phyloP scores from a whole-genome alignment of 2,329 filamentous ascomycete species.

The Beauveria varroae region DNA sequence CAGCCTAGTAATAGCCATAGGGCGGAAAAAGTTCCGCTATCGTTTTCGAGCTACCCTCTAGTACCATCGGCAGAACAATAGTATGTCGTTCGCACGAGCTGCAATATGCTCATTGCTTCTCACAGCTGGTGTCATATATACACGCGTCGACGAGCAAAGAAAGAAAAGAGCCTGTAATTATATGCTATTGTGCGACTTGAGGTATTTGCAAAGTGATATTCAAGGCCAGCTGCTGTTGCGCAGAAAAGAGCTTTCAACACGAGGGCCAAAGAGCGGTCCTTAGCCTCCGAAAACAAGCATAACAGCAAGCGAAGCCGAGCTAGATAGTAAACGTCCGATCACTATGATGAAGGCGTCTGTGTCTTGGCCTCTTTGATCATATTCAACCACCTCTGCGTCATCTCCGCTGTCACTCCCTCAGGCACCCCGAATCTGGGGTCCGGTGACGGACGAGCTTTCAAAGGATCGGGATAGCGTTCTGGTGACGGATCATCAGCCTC shows the following conservation, averaged over 20 bases:
- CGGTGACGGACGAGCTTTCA: slow-evolving; percentile 29
- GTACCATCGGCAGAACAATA: no score
- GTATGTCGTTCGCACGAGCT: not conserved
- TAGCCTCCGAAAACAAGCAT: not conserved
- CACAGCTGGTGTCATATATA: no score
- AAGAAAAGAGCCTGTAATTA: not conserved
- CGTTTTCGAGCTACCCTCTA: no score
- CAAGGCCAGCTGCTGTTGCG: not conserved
- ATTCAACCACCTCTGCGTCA: slow-evolving; percentile 32
- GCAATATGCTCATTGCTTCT: not conserved
- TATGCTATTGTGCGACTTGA: not conserved
- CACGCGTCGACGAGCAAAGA: not conserved
- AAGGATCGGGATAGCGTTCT: slow-evolving; percentile 38
- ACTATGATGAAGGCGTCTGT: not conserved
- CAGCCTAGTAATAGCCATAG: no score
- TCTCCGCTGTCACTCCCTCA: slow-evolving; percentile 31
- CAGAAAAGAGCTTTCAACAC: not conserved
- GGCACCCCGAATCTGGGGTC: slow-evolving; percentile 26
- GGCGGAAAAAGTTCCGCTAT: no score
- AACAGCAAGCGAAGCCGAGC: no score
- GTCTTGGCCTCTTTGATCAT: slow-evolving; percentile 20
- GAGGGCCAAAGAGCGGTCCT: not conserved
- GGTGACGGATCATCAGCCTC: slow-evolving; percentile 17
- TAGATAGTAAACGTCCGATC: not conserved
- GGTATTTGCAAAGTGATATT: not conserved